Evolutionary conservation across 2,329 filamentous ascomycete genomes (phyloP).

Genomic region (Penicillium sp.): DNA sequence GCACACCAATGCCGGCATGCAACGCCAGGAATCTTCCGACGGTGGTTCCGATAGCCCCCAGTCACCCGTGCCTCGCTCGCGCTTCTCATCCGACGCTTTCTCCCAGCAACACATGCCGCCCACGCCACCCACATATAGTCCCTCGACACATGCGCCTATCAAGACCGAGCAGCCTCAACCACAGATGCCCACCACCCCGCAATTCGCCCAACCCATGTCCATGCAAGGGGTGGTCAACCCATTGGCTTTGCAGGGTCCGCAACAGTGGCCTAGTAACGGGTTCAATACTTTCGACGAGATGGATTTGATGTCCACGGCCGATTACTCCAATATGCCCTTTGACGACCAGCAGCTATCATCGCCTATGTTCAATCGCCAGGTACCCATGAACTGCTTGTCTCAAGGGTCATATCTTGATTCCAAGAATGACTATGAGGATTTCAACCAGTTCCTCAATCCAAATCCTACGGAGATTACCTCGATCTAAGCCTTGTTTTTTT

Average conservation of each 20-base stretch:
- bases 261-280: constrained; percentile 29
- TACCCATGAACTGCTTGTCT: constrained; percentile 37
- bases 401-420: constrained; percentile 32
- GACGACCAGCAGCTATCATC: constrained; percentile 35
- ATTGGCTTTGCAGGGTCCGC: constrained; percentile 35
- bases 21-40: constrained; percentile 56
- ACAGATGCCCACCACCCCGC: constrained; percentile 23
- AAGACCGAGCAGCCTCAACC: constrained; percentile 28
- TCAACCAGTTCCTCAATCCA: constrained; percentile 43
- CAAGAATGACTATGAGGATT: constrained; percentile 40
- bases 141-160: constrained; percentile 28
- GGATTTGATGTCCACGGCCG: constrained; percentile 33
- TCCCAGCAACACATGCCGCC: constrained; percentile 37
- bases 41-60: constrained; percentile 59
- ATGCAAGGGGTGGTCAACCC: constrained; percentile 41
- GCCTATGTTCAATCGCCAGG: constrained; percentile 39
- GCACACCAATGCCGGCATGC: constrained; percentile 53
- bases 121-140: constrained; percentile 44
- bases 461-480: constrained; percentile 42
- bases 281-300: constrained; percentile 36
- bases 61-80: constrained; percentile 36
- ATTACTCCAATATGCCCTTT: constrained; percentile 35
- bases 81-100: constrained; percentile 33
- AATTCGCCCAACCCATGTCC: constrained; percentile 27
- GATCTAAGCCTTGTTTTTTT: constrained; percentile 22